Percentiles rank a stretch among this genome's conserved stretches.
phyloP scores from a whole-genome alignment of 1,139 yeast species.

The Kodamaea anthophila region DNA sequence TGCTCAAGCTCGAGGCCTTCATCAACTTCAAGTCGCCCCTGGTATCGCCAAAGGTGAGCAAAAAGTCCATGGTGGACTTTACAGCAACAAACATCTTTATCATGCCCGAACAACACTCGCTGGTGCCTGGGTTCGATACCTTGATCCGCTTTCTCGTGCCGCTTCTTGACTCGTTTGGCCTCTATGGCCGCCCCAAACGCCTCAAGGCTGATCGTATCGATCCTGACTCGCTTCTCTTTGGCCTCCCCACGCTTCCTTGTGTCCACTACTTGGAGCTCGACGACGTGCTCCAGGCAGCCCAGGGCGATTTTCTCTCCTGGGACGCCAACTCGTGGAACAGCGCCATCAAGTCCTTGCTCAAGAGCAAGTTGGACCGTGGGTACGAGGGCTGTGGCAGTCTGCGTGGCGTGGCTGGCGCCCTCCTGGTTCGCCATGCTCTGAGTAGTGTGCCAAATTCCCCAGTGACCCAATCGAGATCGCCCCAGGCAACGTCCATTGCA shows the following conservation, averaged over 20 bases:
- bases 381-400: constrained; percentile 79
- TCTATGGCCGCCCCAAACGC: constrained; percentile 88
- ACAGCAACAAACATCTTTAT: constrained; percentile 79
- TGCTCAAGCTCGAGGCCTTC: constrained; percentile 81
- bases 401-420: constrained; percentile 56
- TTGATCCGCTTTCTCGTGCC: constrained; percentile 84
- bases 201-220: constrained; percentile 86
- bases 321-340: constrained; percentile 61
- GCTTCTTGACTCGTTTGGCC: constrained; percentile 73
- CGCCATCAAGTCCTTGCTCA: constrained; percentile 58
- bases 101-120: constrained; percentile 92
- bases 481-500: not conserved
- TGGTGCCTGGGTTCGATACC: constrained; percentile 93
- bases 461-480: too few species aligned
- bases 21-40: constrained; percentile 54
- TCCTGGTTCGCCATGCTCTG: constrained; percentile 13
- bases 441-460: constrained; percentile 5
- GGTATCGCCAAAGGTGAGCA: constrained; percentile 29
- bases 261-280: constrained; percentile 63
- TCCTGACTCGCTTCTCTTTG: constrained; percentile 73
- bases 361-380: constrained; percentile 61
- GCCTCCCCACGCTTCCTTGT: constrained; percentile 83
- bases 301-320: constrained; percentile 41
- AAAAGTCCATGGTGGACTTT: constrained; percentile 45
- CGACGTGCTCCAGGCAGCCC: constrained; percentile 20